phyloP scores from a whole-genome alignment of 352 stramenopile genomes.

The Pythium myriotylum region DNA sequence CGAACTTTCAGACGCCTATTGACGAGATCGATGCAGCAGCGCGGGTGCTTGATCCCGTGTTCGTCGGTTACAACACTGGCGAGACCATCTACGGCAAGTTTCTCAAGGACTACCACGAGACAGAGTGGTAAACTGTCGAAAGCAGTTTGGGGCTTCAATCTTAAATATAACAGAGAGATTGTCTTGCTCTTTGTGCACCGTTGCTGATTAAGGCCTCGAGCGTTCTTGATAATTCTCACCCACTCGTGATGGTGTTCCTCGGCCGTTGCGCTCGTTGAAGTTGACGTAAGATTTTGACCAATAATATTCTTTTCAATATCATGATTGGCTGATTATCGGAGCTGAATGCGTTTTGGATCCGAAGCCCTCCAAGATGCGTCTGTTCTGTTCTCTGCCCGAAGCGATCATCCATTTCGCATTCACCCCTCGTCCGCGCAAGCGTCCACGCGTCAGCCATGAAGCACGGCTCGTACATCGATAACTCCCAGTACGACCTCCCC shows the following conservation, averaged over 20 bases:
- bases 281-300: constrained; percentile 26
- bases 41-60: constrained; percentile 95
- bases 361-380: constrained; percentile 23
- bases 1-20: constrained; percentile 97
- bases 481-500: constrained; percentile 62
- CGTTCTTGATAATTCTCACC: no score
- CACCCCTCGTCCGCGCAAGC: neutral
- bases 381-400: constrained; percentile 2
- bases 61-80: constrained; percentile 82
- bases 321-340: constrained; percentile 23
- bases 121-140: constrained; percentile 70
- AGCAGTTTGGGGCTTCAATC: neutral
- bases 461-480: constrained; percentile 65
- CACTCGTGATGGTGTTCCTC: no score
- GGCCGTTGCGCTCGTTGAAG: constrained; percentile 35
- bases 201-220: no score
- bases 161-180: neutral
- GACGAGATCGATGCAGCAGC: constrained; percentile 97
- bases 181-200: no score
- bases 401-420: constrained; percentile 17
- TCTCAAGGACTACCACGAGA: constrained; percentile 90
- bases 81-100: constrained; percentile 80
- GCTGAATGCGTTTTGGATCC: constrained; percentile 26
- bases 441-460: constrained; percentile 42
- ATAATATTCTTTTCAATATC: neutral